These are phyloP conservation scores for Boletus rex-veris DNA, from an alignment of 768 basidiomycete genomes.

Conservation along the genomic window DNA sequence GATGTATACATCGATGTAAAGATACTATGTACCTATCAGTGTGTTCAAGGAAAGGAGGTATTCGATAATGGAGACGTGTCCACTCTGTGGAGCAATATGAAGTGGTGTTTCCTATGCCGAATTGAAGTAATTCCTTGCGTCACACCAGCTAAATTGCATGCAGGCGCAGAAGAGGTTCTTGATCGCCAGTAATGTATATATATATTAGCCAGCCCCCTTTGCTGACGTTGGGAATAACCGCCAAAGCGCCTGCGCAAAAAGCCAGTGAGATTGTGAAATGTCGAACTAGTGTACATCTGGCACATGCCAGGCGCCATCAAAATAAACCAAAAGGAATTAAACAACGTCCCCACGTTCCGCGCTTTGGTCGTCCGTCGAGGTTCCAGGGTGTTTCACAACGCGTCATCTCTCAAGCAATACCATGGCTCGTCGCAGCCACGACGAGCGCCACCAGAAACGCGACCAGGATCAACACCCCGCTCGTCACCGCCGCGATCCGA, in stretches of 20 bases:
- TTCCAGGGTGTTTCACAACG: too few relatives aligned
- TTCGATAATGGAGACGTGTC: too few relatives aligned
- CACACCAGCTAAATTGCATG: neutral
- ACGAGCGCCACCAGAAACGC: slow-evolving; percentile 53
- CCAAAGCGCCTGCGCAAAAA: neutral
- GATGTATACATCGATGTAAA: too few relatives aligned
- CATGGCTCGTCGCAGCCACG: slow-evolving; percentile 17
- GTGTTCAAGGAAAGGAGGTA: too few relatives aligned
- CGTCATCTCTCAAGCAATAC: too few relatives aligned
- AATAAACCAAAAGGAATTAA: neutral
- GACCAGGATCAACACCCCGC: slow-evolving; percentile 44
- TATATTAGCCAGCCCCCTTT: too few relatives aligned
- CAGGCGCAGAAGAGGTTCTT: neutral
- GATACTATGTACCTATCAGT: too few relatives aligned
- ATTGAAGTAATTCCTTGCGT: neutral
- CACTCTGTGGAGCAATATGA: too few relatives aligned
- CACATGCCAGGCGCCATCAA: neutral
- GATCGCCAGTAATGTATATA: too few relatives aligned
- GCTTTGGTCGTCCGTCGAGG: too few relatives aligned
- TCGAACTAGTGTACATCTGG: slow-evolving; percentile 8
- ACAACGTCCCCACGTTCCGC: neutral
- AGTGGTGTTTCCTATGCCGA: too few relatives aligned
- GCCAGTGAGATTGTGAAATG: neutral
- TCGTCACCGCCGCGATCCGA: slow-evolving; percentile 61
- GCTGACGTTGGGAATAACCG: too few relatives aligned